These are phyloP conservation scores for Filosporella fistucella DNA, from an alignment of 495 filamentous ascomycete genomes.

Conservation along the genomic window DNA sequence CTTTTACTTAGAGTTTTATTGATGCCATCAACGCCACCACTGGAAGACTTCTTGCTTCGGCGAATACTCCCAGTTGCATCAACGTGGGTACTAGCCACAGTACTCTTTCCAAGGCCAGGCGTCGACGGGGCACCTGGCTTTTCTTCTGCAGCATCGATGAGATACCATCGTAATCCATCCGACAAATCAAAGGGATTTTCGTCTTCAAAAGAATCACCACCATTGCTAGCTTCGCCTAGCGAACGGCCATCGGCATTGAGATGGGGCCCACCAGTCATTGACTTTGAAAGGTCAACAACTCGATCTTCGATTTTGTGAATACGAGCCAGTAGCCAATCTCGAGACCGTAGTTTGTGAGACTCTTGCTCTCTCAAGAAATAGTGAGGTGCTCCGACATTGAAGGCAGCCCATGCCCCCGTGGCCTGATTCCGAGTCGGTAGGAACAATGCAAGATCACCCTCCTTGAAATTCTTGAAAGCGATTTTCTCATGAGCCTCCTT, in stretches of 20 bases:
- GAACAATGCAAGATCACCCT: slow-evolving; percentile 93
- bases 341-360: slow-evolving; percentile 69
- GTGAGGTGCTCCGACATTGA: slow-evolving; percentile 95
- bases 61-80: slow-evolving; percentile 75
- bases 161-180: slow-evolving; percentile 92
- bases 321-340: slow-evolving; percentile 92
- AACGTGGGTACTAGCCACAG: slow-evolving; percentile 82
- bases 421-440: slow-evolving; percentile 90
- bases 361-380: slow-evolving; percentile 96
- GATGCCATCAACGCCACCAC: slow-evolving; percentile 59
- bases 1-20: slow-evolving; percentile 78
- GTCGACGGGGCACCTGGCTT: slow-evolving; percentile 92
- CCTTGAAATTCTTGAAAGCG: slow-evolving; percentile 93
- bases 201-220: slow-evolving; percentile 60
- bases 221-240: slow-evolving; percentile 43
- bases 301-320: slow-evolving; percentile 90
- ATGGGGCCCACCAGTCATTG: slow-evolving; percentile 47
- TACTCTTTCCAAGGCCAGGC: slow-evolving; percentile 81
- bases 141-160: slow-evolving; percentile 89
- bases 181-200: slow-evolving; percentile 98
- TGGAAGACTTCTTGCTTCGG: slow-evolving; percentile 37
- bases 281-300: slow-evolving; percentile 86
- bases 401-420: slow-evolving; percentile 94
- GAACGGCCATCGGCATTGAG: slow-evolving; percentile 47
- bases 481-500: slow-evolving; percentile 94